These are phyloP conservation scores for Fraxinus ornus DNA, from an alignment of 305 asterid species.

Conservation along the genomic window DNA sequence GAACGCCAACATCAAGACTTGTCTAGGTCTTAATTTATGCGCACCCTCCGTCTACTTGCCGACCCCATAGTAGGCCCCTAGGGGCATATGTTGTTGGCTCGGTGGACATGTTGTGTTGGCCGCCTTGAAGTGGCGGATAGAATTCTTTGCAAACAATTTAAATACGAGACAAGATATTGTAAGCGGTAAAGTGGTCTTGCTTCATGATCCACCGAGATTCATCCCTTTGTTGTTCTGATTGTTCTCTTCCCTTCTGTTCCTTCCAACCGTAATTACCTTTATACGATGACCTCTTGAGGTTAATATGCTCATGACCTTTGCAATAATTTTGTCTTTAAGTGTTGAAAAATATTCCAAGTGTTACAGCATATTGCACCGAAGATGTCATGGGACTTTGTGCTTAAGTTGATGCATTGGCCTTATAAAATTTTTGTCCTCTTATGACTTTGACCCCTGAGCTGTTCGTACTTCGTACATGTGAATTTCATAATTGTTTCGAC, in stretches of 20 bases:
- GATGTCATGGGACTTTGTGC: background rate
- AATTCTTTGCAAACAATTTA: no score
- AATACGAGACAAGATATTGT: no score
- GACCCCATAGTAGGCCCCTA: no score
- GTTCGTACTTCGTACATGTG: background rate
- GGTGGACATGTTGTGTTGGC: background rate
- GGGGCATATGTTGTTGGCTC: background rate
- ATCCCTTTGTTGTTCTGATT: background rate
- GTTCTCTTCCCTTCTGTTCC: background rate
- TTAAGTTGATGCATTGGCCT: background rate
- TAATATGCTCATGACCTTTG: background rate
- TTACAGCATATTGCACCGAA: background rate
- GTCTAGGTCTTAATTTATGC: background rate
- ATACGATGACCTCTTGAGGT: background rate
- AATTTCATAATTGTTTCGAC: background rate
- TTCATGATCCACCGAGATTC: background rate
- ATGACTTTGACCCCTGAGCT: background rate
- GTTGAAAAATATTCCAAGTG: background rate
- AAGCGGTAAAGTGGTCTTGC: no score
- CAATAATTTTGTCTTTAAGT: background rate
- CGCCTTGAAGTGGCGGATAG: background rate
- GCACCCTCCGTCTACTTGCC: background rate
- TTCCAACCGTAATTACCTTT: background rate
- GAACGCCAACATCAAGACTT: background rate
- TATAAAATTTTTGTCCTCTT: background rate